Evolutionary conservation across 129 eudicot species (phyloP).

Genomic region (Dittrichia graveolens): DNA sequence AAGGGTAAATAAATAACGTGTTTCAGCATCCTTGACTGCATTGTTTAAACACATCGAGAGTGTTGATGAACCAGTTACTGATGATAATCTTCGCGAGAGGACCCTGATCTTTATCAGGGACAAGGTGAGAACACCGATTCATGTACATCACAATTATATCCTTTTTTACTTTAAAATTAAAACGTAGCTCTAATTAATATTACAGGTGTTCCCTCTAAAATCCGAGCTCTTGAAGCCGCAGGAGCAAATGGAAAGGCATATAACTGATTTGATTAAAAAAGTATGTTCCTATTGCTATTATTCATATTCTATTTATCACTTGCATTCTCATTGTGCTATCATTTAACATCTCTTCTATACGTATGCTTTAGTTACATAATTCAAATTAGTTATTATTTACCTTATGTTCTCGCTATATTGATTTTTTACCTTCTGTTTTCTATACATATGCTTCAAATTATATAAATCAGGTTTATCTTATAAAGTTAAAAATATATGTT

Average conservation of each 20-base stretch:
- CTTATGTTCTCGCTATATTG: too few species aligned
- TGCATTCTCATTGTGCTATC: neutral
- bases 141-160: neutral
- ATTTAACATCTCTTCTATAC: neutral
- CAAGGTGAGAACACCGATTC: conserved; percentile 51
- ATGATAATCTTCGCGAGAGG: conserved; percentile 91
- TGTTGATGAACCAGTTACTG: conserved; percentile 78
- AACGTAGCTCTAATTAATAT: conserved; percentile 7
- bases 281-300: conserved; percentile 34
- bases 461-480: neutral
- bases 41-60: conserved; percentile 86
- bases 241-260: conserved; percentile 93
- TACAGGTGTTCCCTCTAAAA: conserved; percentile 89
- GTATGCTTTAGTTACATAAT: too few species aligned
- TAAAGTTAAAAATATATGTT: conserved; percentile 23
- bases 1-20: conserved; percentile 10
- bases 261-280: conserved; percentile 87
- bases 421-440: neutral
- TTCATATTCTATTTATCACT: neutral
- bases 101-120: conserved; percentile 81
- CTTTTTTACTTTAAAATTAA: neutral
- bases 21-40: conserved; percentile 85
- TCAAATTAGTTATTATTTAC: neutral
- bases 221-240: conserved; percentile 88
- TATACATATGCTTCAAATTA: neutral